Conservation (phyloP, 441 rosid genomes). For the Populus hybrid region DNA sequence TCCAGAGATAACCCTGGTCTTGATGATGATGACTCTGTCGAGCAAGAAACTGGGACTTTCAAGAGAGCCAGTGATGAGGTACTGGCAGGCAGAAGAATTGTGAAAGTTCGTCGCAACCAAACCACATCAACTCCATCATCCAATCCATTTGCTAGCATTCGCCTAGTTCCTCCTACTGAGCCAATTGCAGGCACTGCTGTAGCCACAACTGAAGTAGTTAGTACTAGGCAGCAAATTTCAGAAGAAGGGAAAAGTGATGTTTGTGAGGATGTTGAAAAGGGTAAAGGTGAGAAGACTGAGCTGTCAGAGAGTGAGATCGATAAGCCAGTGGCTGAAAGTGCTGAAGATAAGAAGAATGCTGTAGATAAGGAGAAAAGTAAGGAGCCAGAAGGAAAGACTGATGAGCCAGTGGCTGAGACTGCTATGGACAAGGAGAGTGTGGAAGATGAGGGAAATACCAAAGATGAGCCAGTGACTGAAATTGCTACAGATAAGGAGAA, state of each 20-base stretch:
- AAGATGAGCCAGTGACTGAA: slow-evolving; percentile 27
- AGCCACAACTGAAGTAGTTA: slow-evolving; percentile 28
- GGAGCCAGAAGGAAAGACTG: slow-evolving; percentile 25
- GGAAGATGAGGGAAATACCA: slow-evolving; percentile 28
- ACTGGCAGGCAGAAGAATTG: slow-evolving; percentile 67
- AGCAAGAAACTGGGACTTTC: slow-evolving; percentile 66
- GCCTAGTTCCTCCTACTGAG: slow-evolving; percentile 47
- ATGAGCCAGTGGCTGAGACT: slow-evolving; percentile 24
- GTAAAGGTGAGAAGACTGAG: slow-evolving; percentile 27
- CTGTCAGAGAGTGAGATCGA: slow-evolving; percentile 27
- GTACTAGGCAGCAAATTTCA: slow-evolving; percentile 35
- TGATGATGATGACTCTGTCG: slow-evolving; percentile 74
- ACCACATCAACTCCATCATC: slow-evolving; percentile 42
- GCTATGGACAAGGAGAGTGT: slow-evolving; percentile 19
- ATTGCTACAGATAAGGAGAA: not conserved
- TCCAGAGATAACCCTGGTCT: slow-evolving; percentile 80
- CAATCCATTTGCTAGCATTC: slow-evolving; percentile 84
- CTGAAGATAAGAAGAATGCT: slow-evolving; percentile 1
- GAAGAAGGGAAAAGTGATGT: slow-evolving; percentile 33
- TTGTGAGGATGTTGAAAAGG: slow-evolving; percentile 24
- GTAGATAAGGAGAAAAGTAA: not conserved
- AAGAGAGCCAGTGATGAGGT: slow-evolving; percentile 85
- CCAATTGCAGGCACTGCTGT: slow-evolving; percentile 22
- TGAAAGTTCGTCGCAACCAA: slow-evolving; percentile 66
- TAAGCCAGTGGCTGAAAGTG: slow-evolving; percentile 31